These are phyloP conservation scores for Casaregolazyma suthepensis DNA, from an alignment of 1,139 yeast genomes.

Conservation along the genomic window DNA sequence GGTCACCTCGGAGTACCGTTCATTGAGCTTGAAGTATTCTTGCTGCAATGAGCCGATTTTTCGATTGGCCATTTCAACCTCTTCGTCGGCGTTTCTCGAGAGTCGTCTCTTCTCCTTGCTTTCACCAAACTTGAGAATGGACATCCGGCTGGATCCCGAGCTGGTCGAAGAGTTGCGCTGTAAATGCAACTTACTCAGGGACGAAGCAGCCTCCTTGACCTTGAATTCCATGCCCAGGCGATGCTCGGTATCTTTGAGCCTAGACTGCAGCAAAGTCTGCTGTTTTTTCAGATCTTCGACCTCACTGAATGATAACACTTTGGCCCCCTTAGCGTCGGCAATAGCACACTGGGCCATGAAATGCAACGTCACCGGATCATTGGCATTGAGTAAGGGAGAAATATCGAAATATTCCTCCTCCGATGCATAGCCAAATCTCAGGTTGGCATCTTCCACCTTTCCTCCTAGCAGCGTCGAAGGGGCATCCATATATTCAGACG, in stretches of 20 bases:
- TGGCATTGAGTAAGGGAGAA: conserved; percentile 23
- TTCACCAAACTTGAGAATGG: conserved; percentile 17
- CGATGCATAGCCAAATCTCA: conserved; percentile 7
- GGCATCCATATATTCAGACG: conserved; percentile 17
- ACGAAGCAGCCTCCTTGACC: conserved; percentile 33
- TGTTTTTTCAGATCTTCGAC: conserved; percentile 27
- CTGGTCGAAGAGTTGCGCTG: conserved; percentile 4
- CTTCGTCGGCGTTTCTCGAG: conserved; percentile 33
- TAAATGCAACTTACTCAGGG: conserved; percentile 26
- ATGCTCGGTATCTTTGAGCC: conserved; percentile 25
- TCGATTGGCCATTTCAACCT: conserved; percentile 25
- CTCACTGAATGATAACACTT: conserved; percentile 30
- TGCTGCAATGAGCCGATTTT: conserved; percentile 24
- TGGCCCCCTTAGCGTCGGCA: conserved; percentile 27
- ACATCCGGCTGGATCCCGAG: conserved; percentile 11
- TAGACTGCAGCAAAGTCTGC: conserved; percentile 19
- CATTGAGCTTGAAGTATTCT: conserved; percentile 20
- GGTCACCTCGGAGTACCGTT: conserved; percentile 22
- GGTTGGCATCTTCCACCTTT: conserved; percentile 10
- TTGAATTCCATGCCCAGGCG: conserved; percentile 30
- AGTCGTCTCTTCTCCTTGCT: conserved; percentile 24
- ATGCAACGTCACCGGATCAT: conserved; percentile 25
- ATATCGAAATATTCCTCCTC: conserved; percentile 21
- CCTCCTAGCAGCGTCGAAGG: conserved; percentile 13
- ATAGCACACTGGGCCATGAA: conserved; percentile 30